These are phyloP conservation scores for Scorias spongiosa DNA, from an alignment of 2,329 filamentous ascomycete genomes.

Conservation along the genomic window DNA sequence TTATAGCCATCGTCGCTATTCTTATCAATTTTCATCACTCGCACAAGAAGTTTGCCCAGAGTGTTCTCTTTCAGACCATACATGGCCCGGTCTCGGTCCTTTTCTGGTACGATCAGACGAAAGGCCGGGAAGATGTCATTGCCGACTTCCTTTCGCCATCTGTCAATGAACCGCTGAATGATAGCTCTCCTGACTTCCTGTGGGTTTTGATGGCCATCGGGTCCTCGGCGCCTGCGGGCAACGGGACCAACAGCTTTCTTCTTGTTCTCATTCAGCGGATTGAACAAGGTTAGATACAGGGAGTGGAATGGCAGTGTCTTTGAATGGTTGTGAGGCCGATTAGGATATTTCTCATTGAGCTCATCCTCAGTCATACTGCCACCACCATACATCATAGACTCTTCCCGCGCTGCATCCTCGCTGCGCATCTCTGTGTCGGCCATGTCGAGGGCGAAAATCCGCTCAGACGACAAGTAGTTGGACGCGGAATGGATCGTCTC, in stretches of 20 bases:
- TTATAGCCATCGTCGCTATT: conserved; percentile 78
- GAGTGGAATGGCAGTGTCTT: conserved; percentile 71
- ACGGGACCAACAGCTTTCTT: conserved; percentile 48
- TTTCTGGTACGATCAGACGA: conserved; percentile 79
- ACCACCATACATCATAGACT: conserved; percentile 34
- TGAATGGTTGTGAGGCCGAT: conserved; percentile 65
- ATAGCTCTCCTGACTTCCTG: conserved; percentile 68
- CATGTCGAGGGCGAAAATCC: conserved; percentile 11
- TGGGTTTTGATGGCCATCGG: conserved; percentile 47
- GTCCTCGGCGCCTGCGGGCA: conserved; percentile 43
- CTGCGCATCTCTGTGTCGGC: conserved; percentile 23
- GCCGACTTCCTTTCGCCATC: conserved; percentile 80
- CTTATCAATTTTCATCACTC: conserved; percentile 80
- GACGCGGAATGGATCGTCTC: not conserved
- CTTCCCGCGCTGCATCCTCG: conserved; percentile 29
- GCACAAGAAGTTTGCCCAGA: conserved; percentile 81
- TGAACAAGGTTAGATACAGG: conserved; percentile 64
- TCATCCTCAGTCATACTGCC: conserved; percentile 28
- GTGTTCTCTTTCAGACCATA: conserved; percentile 89
- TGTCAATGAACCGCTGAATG: conserved; percentile 70
- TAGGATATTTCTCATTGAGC: conserved; percentile 50
- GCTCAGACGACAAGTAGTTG: not conserved
- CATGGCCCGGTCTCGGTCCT: conserved; percentile 80
- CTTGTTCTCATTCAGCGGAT: conserved; percentile 63
- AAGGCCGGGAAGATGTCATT: conserved; percentile 87